These are phyloP conservation scores for Trichoderma breve DNA, from an alignment of 2,329 filamentous ascomycete species.

Conservation along the genomic window DNA sequence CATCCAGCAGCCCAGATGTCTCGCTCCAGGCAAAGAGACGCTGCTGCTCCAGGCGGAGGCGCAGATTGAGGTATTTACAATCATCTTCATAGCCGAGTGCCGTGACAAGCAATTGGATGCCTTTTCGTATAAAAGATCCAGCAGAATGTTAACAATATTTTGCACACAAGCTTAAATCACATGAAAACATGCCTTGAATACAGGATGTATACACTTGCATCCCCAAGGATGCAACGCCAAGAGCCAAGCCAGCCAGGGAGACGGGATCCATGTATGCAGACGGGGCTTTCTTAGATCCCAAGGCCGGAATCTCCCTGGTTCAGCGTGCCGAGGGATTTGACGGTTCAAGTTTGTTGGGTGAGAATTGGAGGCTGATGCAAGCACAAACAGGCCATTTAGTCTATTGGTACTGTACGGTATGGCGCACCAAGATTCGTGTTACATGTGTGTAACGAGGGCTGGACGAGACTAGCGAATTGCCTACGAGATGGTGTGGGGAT, in stretches of 20 bases:
- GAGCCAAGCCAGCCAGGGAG: conserved; percentile 41
- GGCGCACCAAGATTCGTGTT: not conserved
- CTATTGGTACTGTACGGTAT: not conserved
- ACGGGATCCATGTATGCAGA: conserved; percentile 41
- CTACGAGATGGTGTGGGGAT: not conserved
- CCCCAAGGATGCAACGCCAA: conserved; percentile 46
- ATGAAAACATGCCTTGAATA: conserved; percentile 39
- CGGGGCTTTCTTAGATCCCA: not conserved
- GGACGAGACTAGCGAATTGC: not conserved
- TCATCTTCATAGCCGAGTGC: conserved; percentile 49
- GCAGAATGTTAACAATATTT: not conserved
- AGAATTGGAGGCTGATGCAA: not conserved
- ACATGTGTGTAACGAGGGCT: conserved; percentile 13
- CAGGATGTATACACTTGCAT: conserved; percentile 36
- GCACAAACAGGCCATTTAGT: not conserved
- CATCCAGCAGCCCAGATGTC: conserved; percentile 46
- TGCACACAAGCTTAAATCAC: not conserved
- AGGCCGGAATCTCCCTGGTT: not conserved
- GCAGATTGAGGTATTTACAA: conserved; percentile 47
- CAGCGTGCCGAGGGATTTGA: not conserved
- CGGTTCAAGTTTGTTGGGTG: not conserved
- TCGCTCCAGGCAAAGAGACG: conserved; percentile 50
- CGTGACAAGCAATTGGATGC: conserved; percentile 48
- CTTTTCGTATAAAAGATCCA: conserved; percentile 27
- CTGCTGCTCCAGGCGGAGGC: conserved; percentile 50